Percentiles rank a stretch among this genome's conserved stretches.
phyloP scores from a whole-genome alignment of 1,284 basidiomycete species.

The Malassezia slooffiae region DNA sequence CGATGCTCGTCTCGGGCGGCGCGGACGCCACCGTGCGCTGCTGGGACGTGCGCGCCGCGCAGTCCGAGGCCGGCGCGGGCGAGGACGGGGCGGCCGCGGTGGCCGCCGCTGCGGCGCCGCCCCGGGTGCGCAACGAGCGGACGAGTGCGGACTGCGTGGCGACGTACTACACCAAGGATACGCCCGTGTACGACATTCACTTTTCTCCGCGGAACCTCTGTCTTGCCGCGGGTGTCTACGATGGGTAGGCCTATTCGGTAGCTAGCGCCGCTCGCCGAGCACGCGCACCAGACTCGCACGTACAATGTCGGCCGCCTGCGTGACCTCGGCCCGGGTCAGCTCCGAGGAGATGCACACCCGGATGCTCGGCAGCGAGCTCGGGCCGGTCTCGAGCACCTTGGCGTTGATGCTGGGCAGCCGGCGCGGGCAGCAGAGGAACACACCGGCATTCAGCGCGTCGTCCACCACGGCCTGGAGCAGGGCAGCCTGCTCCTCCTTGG shows the following conservation, averaged over 20 bases:
- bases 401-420: slow-evolving; percentile 32
- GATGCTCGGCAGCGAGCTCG: slow-evolving; percentile 60
- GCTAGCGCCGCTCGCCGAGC: slow-evolving; percentile 33
- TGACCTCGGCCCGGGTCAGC: slow-evolving; percentile 75
- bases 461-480: slow-evolving; percentile 36
- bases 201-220: slow-evolving; percentile 91
- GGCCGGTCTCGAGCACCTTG: slow-evolving; percentile 24
- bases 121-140: neutral
- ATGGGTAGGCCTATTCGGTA: slow-evolving; percentile 9
- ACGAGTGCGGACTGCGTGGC: slow-evolving; percentile 63
- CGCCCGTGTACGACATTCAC: slow-evolving; percentile 79
- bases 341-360: slow-evolving; percentile 68
- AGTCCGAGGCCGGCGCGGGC: slow-evolving; percentile 40
- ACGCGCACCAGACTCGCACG: slow-evolving; percentile 68
- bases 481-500: slow-evolving; percentile 26
- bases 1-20: slow-evolving; percentile 73
- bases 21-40: slow-evolving; percentile 89
- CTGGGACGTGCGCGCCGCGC: slow-evolving; percentile 83
- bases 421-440: slow-evolving; percentile 29
- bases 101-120: too few relatives aligned
- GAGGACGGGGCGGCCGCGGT: neutral
- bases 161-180: slow-evolving; percentile 88
- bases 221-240: slow-evolving; percentile 62
- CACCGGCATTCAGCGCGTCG: slow-evolving; percentile 31
- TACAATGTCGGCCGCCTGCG: slow-evolving; percentile 69